Base-by-base conservation (phyloP, 129 eudicot species). In the Centella asiatica region DNA sequence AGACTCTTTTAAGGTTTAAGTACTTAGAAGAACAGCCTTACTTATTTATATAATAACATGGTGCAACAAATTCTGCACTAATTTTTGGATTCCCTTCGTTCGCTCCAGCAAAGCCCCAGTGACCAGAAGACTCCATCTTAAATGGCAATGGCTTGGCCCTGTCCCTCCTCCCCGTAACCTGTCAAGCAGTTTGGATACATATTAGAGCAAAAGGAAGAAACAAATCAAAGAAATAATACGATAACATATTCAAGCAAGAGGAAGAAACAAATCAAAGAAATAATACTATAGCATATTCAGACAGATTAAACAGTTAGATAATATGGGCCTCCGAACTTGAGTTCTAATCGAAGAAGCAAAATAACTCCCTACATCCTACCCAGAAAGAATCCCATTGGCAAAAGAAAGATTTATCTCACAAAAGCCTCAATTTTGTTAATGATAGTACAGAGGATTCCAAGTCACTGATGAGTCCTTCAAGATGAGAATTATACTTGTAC, bases 141-240 rank as follows among this genome's bases (percentile, higher is more conserved):
- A 92, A 92, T 28, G 96, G 82, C 80, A 90, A 76, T 4, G 95
- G 98, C 71, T 84, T 90, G 58, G 98, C 98, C 72, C 98, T 87
- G 52, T 90, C 98, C 70, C 98, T 79, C 73, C 98, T 84, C 46
- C 98, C 98, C 33, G 98, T 90, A 44, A 90, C 98, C 98, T 90
- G 83, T 51, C 47, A 9, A 74, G 36, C 9, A n/a, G 51, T 46
- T 17, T n/a, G 25, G 47, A n/a, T 15, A 46, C 51, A 2, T 24
- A 19, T 46, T 46, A 46, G 46, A 9, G 39, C n/a, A n/a, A n/a
- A n/a, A 37, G 42, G 12, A 37, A 7, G 12, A 37, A 37, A 37
- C 12, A 37, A 37, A 37, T 37, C 12, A 4, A 37, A 37, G 12
- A 37, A 37, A 37, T 10, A 37, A 11, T 7, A 42, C 4, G 15